A percentile compares a stretch with the other conserved stretches of the same genome.
phyloP scores from a whole-genome alignment of 1,284 basidiomycete genomes.

The Spongispora temasekensis region DNA sequence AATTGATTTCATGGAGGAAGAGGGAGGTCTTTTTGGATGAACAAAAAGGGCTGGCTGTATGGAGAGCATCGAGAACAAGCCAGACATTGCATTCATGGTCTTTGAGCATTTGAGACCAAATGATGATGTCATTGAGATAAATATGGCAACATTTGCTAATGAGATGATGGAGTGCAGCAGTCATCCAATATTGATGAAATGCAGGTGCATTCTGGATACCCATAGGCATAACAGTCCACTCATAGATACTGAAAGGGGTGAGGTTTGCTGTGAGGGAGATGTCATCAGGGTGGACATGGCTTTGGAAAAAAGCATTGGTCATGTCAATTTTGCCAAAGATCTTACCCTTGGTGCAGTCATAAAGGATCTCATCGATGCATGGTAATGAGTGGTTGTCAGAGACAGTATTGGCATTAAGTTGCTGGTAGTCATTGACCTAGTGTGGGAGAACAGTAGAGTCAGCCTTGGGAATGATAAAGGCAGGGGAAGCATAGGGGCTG shows the following conservation, averaged over 20 bases:
- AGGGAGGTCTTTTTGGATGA: not conserved
- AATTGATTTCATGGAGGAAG: not conserved
- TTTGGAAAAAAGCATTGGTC: conserved; percentile 44
- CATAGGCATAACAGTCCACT: not conserved
- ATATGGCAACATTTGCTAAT: no score
- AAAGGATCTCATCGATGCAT: conserved; percentile 24
- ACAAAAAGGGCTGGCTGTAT: not conserved
- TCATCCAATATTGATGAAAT: conserved; percentile 23
- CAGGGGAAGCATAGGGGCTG: no score
- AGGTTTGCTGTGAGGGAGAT: conserved; percentile 5
- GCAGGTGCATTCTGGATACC: not conserved
- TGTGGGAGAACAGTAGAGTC: conserved; percentile 2
- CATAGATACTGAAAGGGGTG: conserved; percentile 30
- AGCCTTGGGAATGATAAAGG: conserved; percentile 12
- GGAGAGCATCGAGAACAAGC: not conserved
- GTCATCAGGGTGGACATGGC: conserved; percentile 33
- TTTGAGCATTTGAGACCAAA: no score
- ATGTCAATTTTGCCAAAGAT: no score
- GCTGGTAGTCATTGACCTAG: conserved; percentile 21
- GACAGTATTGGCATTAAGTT: not conserved
- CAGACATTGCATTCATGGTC: no score
- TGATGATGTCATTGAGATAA: no score
- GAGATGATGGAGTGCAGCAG: conserved; percentile 9
- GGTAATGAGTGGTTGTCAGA: conserved; percentile 22
- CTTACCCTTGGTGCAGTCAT: conserved; percentile 15